These are phyloP conservation scores for Fonsecaea pedrosoi DNA, from an alignment of 2,329 filamentous ascomycete species.

Conservation along the genomic window DNA sequence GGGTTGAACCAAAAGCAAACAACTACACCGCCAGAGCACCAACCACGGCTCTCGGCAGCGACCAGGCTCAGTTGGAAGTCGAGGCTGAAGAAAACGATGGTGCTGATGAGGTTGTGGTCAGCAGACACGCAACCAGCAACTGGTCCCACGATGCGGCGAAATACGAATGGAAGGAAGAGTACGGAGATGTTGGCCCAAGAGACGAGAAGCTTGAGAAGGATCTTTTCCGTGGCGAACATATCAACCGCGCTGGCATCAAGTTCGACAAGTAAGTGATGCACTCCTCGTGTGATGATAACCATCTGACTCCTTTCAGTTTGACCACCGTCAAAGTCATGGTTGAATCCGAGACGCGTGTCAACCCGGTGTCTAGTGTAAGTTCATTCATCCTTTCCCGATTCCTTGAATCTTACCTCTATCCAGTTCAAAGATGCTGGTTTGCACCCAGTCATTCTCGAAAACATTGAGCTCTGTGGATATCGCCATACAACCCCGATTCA, in stretches of 20 bases:
- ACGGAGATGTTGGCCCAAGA: conserved; percentile 80
- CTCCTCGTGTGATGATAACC: neutral
- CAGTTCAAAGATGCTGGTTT: conserved; percentile 79
- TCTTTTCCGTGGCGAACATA: conserved; percentile 69
- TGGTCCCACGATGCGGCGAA: conserved; percentile 66
- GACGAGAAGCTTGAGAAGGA: conserved; percentile 73
- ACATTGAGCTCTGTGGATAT: conserved; percentile 77
- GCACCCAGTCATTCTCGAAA: conserved; percentile 81
- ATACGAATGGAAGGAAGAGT: conserved; percentile 87
- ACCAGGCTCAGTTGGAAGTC: conserved; percentile 12
- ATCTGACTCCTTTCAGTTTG: conserved; percentile 45
- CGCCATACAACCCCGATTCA: conserved; percentile 82
- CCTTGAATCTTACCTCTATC: conserved; percentile 41
- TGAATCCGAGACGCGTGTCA: conserved; percentile 56
- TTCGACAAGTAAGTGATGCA: conserved; percentile 64
- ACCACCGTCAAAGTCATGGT: conserved; percentile 58
- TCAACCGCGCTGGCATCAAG: conserved; percentile 63
- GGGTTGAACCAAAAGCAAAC: conserved; percentile 31
- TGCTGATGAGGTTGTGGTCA: neutral
- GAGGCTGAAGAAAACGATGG: conserved; percentile 11
- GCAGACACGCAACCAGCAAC: conserved; percentile 19
- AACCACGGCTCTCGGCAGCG: conserved; percentile 6
- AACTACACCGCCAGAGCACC: conserved; percentile 29
- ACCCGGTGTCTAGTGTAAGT: conserved; percentile 57
- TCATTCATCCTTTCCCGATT: neutral